phyloP scores from a whole-genome alignment of 768 basidiomycete species.

The Naganishia vaughanmartiniae region DNA sequence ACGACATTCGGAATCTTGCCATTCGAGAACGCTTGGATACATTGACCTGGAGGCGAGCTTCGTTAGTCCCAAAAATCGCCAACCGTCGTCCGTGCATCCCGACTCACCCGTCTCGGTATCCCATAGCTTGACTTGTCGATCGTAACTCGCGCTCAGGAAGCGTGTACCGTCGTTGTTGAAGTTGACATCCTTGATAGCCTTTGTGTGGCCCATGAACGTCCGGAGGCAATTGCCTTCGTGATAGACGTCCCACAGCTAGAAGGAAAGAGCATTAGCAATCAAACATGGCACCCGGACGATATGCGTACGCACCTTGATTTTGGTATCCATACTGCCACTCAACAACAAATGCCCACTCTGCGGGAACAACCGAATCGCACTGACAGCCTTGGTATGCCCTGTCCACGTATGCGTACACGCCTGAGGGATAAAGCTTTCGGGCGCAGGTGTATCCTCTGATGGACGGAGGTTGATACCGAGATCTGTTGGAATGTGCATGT shows the following conservation, averaged over 20 bases:
- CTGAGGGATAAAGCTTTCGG: constrained; percentile 90
- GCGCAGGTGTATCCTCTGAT: constrained; percentile 69
- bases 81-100: not conserved
- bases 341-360: constrained; percentile 87
- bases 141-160: constrained; percentile 90
- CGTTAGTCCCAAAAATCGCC: not conserved
- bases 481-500: constrained; percentile 86
- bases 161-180: constrained; percentile 89
- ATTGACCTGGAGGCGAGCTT: constrained; percentile 61
- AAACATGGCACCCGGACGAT: not conserved
- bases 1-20: constrained; percentile 97
- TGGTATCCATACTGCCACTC: constrained; percentile 95
- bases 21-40: constrained; percentile 92
- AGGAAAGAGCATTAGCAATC: not conserved
- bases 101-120: constrained; percentile 82
- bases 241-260: constrained; percentile 94
- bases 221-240: constrained; percentile 93
- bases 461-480: constrained; percentile 78
- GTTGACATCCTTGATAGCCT: constrained; percentile 91
- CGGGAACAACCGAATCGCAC: constrained; percentile 89
- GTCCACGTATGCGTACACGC: constrained; percentile 96
- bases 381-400: constrained; percentile 93
- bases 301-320: constrained; percentile 76
- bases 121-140: constrained; percentile 98
- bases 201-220: constrained; percentile 94